phyloP scores from a whole-genome alignment of 2,329 filamentous ascomycete genomes.

The Elsinoe ampelina region DNA sequence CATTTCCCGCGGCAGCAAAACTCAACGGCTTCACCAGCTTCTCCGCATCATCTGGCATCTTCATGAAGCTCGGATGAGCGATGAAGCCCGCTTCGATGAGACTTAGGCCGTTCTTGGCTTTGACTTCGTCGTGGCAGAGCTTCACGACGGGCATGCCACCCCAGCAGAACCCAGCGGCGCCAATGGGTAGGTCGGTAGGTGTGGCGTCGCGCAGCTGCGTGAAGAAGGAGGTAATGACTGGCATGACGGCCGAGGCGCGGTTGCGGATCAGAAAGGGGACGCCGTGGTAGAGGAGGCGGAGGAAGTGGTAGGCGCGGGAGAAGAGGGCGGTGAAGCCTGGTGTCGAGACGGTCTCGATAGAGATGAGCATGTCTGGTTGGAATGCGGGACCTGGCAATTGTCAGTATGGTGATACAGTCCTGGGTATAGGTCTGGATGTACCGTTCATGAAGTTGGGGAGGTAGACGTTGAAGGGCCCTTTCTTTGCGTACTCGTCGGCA shows the following conservation, averaged over 20 bases:
- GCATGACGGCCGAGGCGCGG: slow-evolving; percentile 21
- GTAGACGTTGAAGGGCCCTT: slow-evolving; percentile 24
- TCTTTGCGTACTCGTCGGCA: slow-evolving; percentile 29
- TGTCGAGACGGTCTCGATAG: slow-evolving; percentile 23
- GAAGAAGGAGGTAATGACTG: slow-evolving; percentile 24
- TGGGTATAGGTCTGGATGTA: slow-evolving; percentile 7
- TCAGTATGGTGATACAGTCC: not conserved
- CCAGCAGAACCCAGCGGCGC: slow-evolving; percentile 31
- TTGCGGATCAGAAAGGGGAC: slow-evolving; percentile 23
- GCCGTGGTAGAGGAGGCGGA: slow-evolving; percentile 19
- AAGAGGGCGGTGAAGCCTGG: slow-evolving; percentile 25
- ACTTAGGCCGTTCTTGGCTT: slow-evolving; percentile 23
- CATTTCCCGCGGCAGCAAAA: slow-evolving; percentile 26
- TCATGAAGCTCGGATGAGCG: slow-evolving; percentile 29
- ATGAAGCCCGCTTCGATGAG: slow-evolving; percentile 28
- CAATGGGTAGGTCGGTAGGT: slow-evolving; percentile 24
- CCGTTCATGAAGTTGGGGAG: slow-evolving; percentile 32
- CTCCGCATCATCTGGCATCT: slow-evolving; percentile 28
- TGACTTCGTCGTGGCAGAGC: slow-evolving; percentile 25
- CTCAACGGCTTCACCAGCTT: slow-evolving; percentile 27
- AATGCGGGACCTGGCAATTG: slow-evolving; percentile 20
- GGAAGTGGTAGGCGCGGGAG: slow-evolving; percentile 25
- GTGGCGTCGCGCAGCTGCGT: slow-evolving; percentile 23
- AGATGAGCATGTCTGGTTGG: slow-evolving; percentile 22
- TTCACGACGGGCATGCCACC: slow-evolving; percentile 28